These are phyloP conservation scores for Epichloe uncinata DNA, from an alignment of 2,329 filamentous ascomycete species.

Conservation along the genomic window DNA sequence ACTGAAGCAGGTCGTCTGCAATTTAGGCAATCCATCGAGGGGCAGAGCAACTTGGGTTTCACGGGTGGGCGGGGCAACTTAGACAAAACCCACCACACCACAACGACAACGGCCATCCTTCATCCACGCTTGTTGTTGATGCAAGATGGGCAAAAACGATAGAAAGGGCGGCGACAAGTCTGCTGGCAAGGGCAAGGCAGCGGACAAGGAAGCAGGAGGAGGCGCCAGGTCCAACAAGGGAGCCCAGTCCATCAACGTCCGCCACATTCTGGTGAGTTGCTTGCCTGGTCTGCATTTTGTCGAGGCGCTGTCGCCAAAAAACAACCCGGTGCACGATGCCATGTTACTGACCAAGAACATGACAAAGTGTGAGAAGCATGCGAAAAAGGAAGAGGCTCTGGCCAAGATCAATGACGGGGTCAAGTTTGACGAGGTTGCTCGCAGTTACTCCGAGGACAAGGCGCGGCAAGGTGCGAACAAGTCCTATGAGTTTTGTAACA, in stretches of 20 bases:
- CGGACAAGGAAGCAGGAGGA: slow-evolving; percentile 19
- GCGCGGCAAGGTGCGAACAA: slow-evolving; percentile 42
- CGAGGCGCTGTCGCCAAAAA: too few species aligned
- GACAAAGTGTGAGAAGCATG: slow-evolving; percentile 59
- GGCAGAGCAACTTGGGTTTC: too few species aligned
- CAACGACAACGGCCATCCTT: too few species aligned
- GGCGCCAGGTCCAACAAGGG: slow-evolving; percentile 35
- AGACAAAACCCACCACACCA: too few species aligned
- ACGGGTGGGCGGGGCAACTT: too few species aligned
- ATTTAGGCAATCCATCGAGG: too few species aligned
- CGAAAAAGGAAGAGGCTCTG: slow-evolving; percentile 65
- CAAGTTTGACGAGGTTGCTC: slow-evolving; percentile 64
- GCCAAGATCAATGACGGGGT: slow-evolving; percentile 51
- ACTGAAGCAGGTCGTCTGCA: too few species aligned
- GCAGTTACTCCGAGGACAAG: slow-evolving; percentile 65
- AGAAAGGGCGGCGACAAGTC: slow-evolving; percentile 28
- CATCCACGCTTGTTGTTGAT: too few species aligned
- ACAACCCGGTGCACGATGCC: too few species aligned
- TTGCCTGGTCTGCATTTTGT: too few species aligned
- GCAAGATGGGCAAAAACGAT: slow-evolving; percentile 26
- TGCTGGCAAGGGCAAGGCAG: slow-evolving; percentile 15
- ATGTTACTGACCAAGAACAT: background rate
- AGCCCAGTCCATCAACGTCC: slow-evolving; percentile 57
- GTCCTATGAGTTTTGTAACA: too few species aligned
- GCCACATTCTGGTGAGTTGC: slow-evolving; percentile 49